phyloP scores from a whole-genome alignment of 129 eudicot genomes.

The Escallonia herrerae region DNA sequence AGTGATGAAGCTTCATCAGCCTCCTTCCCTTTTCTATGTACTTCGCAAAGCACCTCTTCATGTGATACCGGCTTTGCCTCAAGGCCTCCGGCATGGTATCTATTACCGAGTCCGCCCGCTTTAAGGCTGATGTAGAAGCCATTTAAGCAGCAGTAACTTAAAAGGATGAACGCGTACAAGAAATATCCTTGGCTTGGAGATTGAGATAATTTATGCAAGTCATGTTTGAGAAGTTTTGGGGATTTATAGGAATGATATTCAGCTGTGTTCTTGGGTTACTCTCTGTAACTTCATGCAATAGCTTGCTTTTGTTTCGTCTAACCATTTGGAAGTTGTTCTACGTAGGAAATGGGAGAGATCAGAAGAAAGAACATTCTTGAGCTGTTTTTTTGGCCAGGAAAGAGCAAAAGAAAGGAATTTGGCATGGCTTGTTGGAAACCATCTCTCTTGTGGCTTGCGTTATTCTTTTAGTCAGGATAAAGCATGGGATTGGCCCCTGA shows the following conservation, averaged over 20 bases:
- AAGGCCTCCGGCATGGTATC: conserved; percentile 96
- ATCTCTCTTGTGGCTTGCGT: no score
- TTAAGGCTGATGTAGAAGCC: conserved; percentile 52
- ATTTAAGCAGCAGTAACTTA: conserved; percentile 9
- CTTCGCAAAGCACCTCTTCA: conserved; percentile 80
- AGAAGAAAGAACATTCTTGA: conserved; percentile 24
- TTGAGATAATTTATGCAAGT: neutral
- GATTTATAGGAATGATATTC: conserved; percentile 24
- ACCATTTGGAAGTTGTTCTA: neutral
- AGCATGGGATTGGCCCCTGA: no score
- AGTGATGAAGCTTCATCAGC: conserved; percentile 66
- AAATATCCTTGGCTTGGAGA: no score
- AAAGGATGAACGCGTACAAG: no score
- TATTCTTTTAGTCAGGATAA: no score
- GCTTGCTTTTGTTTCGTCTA: conserved; percentile 35
- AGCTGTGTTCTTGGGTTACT: no score
- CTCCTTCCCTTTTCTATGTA: conserved; percentile 69
- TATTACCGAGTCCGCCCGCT: conserved; percentile 59
- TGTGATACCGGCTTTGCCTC: conserved; percentile 86
- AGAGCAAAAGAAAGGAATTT: conserved; percentile 42
- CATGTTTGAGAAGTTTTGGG: conserved; percentile 5
- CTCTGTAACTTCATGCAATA: no score
- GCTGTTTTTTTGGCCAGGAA: neutral
- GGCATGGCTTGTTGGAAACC: neutral
- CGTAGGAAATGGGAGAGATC: conserved; percentile 11